A percentile compares a stretch with the other conserved stretches of the same genome.
These are phyloP conservation scores for Boeremia exigua DNA, from an alignment of 2,329 filamentous ascomycete genomes.

Conservation along the genomic window DNA sequence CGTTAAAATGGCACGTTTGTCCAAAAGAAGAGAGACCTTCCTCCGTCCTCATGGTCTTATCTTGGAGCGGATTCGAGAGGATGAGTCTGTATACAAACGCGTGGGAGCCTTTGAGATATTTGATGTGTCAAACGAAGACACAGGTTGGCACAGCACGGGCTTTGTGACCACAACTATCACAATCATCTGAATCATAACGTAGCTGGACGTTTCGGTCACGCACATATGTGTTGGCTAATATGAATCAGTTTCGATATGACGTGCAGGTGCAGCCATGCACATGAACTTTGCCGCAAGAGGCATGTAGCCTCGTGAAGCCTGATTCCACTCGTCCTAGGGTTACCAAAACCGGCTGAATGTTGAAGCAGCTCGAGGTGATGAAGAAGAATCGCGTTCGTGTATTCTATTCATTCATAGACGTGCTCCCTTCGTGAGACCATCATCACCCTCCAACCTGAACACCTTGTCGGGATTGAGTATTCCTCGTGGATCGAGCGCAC, in stretches of 20 bases:
- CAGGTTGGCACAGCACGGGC: neutral
- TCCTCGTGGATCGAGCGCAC: slow-evolving; percentile 74
- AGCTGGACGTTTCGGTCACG: neutral
- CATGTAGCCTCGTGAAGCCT: too few species aligned
- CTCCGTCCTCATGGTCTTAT: slow-evolving; percentile 11
- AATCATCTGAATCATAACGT: neutral
- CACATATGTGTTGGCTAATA: neutral
- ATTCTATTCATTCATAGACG: neutral
- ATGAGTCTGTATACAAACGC: neutral
- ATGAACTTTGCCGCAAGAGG: too few species aligned
- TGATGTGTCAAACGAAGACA: neutral
- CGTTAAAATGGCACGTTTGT: neutral
- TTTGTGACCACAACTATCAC: neutral
- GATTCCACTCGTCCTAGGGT: too few species aligned
- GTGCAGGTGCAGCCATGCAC: neutral
- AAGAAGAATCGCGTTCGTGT: neutral
- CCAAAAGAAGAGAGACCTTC: neutral
- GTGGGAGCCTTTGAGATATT: slow-evolving; percentile 9
- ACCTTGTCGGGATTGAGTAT: slow-evolving; percentile 70
- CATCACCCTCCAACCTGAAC: slow-evolving; percentile 53
- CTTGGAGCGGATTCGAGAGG: neutral
- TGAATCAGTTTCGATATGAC: neutral
- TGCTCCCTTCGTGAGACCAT: neutral
- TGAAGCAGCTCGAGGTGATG: neutral
- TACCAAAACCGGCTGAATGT: neutral